A percentile compares a stretch with the other conserved stretches of the same genome.
phyloP scores from a whole-genome alignment of 208 protist species.

The Leishmania arabica region DNA sequence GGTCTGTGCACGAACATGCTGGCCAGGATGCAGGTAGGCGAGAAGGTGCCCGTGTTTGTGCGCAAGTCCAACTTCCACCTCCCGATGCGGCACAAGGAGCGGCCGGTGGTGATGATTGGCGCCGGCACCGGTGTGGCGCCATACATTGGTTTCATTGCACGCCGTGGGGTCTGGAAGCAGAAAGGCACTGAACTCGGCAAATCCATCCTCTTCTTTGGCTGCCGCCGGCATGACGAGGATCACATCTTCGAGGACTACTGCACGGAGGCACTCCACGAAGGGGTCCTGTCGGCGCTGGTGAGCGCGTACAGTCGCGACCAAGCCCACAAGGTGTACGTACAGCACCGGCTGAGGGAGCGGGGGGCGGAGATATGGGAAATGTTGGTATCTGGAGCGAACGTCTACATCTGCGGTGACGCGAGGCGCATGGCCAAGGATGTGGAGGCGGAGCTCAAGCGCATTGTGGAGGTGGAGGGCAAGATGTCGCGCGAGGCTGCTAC shows the following conservation, averaged over 20 bases:
- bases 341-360: conserved; percentile 79
- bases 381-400: conserved; percentile 64
- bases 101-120: conserved; percentile 94
- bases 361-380: conserved; percentile 74
- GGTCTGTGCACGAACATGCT: conserved; percentile 94
- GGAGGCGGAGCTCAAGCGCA: conserved; percentile 56
- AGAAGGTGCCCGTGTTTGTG: conserved; percentile 89
- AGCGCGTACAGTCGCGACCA: conserved; percentile 88
- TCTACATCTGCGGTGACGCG: conserved; percentile 94
- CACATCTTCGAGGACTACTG: conserved; percentile 86
- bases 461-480: conserved; percentile 52
- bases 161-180: conserved; percentile 72
- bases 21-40: conserved; percentile 44
- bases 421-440: conserved; percentile 93
- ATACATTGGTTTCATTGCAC: conserved; percentile 95
- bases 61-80: conserved; percentile 94
- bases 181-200: conserved; percentile 75
- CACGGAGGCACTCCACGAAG: conserved; percentile 60
- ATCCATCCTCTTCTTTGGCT: conserved; percentile 91
- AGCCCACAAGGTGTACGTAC: conserved; percentile 88
- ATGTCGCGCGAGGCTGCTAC: conserved; percentile 50
- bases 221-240: conserved; percentile 73
- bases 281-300: conserved; percentile 65
- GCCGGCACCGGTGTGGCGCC: conserved; percentile 96
- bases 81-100: conserved; percentile 74